phyloP scores from a whole-genome alignment of 2,329 filamentous ascomycete genomes.

The Dryadomyces sulphureus region DNA sequence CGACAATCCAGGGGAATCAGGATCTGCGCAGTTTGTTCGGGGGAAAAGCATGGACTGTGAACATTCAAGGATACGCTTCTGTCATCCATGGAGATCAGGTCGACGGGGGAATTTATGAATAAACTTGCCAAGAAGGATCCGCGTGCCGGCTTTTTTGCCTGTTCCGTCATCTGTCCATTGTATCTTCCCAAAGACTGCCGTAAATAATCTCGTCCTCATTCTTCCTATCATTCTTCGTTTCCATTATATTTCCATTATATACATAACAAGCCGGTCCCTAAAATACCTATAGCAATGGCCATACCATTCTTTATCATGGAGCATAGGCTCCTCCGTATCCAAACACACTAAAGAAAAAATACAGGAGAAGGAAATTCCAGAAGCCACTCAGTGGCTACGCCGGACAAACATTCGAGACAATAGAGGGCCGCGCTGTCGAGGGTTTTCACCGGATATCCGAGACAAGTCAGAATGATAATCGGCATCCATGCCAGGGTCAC shows the following conservation, averaged over 20 bases:
- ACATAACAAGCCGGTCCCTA: background rate
- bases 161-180: background rate
- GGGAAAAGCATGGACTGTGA: background rate
- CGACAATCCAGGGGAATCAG: background rate
- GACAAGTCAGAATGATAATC: background rate
- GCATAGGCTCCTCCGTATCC: background rate
- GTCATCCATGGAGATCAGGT: background rate
- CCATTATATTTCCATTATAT: background rate
- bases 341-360: too few species aligned
- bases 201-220: background rate
- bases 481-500: background rate
- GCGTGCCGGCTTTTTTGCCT: background rate
- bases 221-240: background rate
- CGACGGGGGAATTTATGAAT: background rate
- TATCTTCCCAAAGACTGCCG: background rate
- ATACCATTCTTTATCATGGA: background rate
- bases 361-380: too few species aligned
- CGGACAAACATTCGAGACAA: slow-evolving; percentile 12
- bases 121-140: too few species aligned
- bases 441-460: slow-evolving; percentile 3
- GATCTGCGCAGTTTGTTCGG: background rate
- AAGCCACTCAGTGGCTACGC: slow-evolving; percentile 7
- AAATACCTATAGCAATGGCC: background rate
- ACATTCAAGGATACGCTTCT: background rate
- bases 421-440: slow-evolving; percentile 6